Percentiles rank a stretch among this genome's conserved stretches.
phyloP scores from a whole-genome alignment of 805 yeast species.

The Pichia exigua region DNA sequence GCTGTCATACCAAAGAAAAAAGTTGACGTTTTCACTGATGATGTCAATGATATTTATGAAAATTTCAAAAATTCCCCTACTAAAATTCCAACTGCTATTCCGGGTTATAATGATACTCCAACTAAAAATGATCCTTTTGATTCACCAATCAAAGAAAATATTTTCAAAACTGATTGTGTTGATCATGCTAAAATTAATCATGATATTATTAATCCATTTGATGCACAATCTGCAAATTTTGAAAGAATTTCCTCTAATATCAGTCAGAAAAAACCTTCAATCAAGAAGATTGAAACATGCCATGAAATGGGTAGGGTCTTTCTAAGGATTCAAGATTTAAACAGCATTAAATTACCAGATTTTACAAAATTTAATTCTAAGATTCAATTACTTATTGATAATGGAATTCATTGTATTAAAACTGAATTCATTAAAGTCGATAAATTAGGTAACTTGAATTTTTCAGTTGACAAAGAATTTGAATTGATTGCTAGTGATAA shows the following conservation, averaged over 20 bases:
- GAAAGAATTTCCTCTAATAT: conserved; percentile 1
- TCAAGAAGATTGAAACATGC: conserved; percentile 8
- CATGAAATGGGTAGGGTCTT: conserved; percentile 45
- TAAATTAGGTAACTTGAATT: conserved; percentile 12
- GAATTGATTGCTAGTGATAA: conserved; percentile 59
- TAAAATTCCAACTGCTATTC: not conserved
- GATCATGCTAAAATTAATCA: not conserved
- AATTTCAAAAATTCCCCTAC: conserved; percentile 6
- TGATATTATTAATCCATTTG: conserved; percentile 1
- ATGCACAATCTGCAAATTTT: not conserved
- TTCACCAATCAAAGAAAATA: not conserved
- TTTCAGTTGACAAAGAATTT: conserved; percentile 61
- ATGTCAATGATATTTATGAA: conserved; percentile 9
- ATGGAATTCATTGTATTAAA: conserved; percentile 71
- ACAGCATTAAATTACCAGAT: conserved; percentile 41
- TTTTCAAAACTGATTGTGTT: not conserved
- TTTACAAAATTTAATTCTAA: conserved; percentile 37
- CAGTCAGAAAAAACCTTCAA: conserved; percentile 1
- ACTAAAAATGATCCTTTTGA: conserved; percentile 9
- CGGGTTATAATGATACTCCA: not conserved
- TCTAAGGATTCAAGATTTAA: conserved; percentile 40
- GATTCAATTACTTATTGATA: conserved; percentile 56
- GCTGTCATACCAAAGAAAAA: not conserved
- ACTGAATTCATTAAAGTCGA: conserved; percentile 39
- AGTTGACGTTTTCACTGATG: not conserved